phyloP scores from a whole-genome alignment of 768 basidiomycete genomes.

The Serpula lacrymans region DNA sequence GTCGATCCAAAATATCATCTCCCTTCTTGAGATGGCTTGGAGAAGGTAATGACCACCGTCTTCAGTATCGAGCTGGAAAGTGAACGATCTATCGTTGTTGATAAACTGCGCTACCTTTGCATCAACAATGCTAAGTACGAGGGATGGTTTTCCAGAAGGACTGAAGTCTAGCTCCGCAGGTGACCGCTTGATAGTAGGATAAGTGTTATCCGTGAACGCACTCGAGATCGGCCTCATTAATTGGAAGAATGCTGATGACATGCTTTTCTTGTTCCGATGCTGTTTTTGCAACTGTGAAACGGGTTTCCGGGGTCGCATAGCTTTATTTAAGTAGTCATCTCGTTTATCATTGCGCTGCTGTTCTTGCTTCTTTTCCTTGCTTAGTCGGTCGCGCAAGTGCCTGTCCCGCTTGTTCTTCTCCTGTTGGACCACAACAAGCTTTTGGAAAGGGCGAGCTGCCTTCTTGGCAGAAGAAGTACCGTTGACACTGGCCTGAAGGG shows the following conservation, averaged over 20 bases:
- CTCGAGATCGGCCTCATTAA: conserved; percentile 89
- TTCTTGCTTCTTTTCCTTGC: conserved; percentile 74
- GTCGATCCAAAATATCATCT: conserved; percentile 77
- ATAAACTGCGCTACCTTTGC: conserved; percentile 67
- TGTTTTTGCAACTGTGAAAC: conserved; percentile 59
- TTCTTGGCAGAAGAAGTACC: conserved; percentile 51
- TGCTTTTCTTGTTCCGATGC: conserved; percentile 85
- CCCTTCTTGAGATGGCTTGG: conserved; percentile 66
- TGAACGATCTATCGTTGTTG: conserved; percentile 80
- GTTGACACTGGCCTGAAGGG: conserved; percentile 37
- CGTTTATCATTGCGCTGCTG: conserved; percentile 69
- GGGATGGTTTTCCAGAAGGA: conserved; percentile 67
- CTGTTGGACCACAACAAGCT: conserved; percentile 58
- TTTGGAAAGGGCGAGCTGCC: conserved; percentile 61
- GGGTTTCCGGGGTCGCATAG: conserved; percentile 59
- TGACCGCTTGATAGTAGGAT: conserved; percentile 49
- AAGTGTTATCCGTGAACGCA: conserved; percentile 69
- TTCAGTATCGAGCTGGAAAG: conserved; percentile 80
- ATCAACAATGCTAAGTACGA: conserved; percentile 72
- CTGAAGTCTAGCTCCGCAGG: conserved; percentile 74
- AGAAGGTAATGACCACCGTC: conserved; percentile 83
- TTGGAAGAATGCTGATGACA: conserved; percentile 76
- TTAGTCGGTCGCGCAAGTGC: conserved; percentile 61
- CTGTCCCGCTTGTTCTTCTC: conserved; percentile 83
- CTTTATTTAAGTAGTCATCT: conserved; percentile 71